Evolutionary conservation across 768 basidiomycete species (phyloP).

Genomic region (Termitomyces eurrhizus): DNA sequence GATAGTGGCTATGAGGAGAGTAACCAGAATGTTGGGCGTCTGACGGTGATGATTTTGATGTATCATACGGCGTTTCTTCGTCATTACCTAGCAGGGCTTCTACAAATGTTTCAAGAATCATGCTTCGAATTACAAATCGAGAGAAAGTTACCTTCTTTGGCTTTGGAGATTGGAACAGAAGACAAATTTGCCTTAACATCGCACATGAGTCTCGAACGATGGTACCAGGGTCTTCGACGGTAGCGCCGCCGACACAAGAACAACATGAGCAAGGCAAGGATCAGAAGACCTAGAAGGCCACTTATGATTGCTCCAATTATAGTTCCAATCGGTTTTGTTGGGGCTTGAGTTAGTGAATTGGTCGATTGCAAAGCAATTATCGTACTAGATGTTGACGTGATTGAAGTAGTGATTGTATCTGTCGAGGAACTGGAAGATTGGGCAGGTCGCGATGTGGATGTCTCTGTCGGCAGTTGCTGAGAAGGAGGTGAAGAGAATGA

Average conservation of each 20-base stretch:
- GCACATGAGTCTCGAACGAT: background rate
- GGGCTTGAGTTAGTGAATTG: background rate
- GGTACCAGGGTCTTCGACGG: background rate
- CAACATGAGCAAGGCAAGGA: slow-evolving; percentile 1
- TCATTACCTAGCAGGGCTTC: slow-evolving; percentile 1
- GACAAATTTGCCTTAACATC: background rate
- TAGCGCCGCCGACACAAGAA: slow-evolving; percentile 2
- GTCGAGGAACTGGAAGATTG: background rate
- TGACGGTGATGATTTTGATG: background rate
- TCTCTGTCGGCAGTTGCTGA: background rate
- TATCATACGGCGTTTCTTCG: background rate
- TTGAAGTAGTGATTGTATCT: background rate
- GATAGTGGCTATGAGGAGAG: background rate
- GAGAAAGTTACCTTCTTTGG: slow-evolving; percentile 3
- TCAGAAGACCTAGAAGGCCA: slow-evolving; percentile 1
- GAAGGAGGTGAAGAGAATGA: background rate
- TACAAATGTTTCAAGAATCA: background rate
- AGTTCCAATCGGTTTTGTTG: background rate
- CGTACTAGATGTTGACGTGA: background rate
- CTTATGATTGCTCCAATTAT: slow-evolving; percentile 7
- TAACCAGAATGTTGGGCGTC: background rate
- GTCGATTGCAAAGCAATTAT: background rate
- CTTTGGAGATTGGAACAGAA: background rate
- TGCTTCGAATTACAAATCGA: too few relatives aligned
- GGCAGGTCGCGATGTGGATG: background rate